Base-by-base conservation (phyloP, 257 asterid species). In the Ocimum tenuiflorum region DNA sequence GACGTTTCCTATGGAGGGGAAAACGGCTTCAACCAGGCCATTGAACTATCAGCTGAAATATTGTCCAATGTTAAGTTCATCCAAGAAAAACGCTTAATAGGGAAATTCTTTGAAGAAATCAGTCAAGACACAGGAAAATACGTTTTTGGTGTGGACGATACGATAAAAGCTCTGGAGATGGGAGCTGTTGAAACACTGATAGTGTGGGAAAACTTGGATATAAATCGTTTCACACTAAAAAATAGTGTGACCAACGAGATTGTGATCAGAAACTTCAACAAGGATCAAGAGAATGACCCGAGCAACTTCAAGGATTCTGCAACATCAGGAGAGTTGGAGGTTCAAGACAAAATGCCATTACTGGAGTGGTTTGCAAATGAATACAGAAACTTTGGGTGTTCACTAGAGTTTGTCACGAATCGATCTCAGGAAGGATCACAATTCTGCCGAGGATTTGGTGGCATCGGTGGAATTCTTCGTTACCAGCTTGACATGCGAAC, bases 1-100 rank as follows among this genome's bases (percentile, higher is more conserved):
- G 89, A 83, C 60, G 89, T 83, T 9, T 83, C 89, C 0, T 83
- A 83, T n/a, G 89, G 89, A 35, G 88, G 88, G 57, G 88, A 83
- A 68, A 83, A 83, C 33, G 88, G 88, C 18, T 83, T 83, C 78
- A 83, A 83, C 62, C 89, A 83, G 74, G 89, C 86, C 24, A 83
- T 83, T 59, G 89, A 83, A 31, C 66, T 83, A 63, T 83, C 89
- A 60, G 78, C 86, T 10, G 89, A 83, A 45, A 83, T 83, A 50
- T 69, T 83, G 24, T 80, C 89, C 11, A 83, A 83, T 38, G 89
- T 83, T 60, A 83, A 83, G 79, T 83, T 83, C 70, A 83, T 83
- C 11, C 89, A 83, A 71, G 89, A 83, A 45, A 83, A 83, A 61
- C 84, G 84, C 60, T 65, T 83, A 20, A 83, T 83, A 5, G 89